Percentiles rank a stretch among this genome's conserved stretches.
Evolutionary conservation across 179 eudicot species (phyloP).

Genomic region (Beta macrorhiza): DNA sequence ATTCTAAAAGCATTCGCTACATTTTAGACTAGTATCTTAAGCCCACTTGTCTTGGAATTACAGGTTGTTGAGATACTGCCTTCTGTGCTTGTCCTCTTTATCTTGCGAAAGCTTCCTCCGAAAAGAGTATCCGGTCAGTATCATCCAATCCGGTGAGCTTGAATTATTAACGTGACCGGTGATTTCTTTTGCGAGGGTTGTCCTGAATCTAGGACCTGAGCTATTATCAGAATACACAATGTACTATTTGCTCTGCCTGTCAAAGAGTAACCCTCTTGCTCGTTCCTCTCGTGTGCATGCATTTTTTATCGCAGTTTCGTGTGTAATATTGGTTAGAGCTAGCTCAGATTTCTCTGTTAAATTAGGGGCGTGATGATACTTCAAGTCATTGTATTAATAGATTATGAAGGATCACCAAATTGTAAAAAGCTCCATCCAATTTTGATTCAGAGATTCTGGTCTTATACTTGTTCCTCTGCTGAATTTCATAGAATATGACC

Average conservation of each 20-base stretch:
- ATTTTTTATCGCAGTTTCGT: neutral
- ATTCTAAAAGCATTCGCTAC: neutral
- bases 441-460: conserved; percentile 2
- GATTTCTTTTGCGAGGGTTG: too few relatives aligned
- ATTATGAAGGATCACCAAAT: neutral
- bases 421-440: conserved; percentile 19
- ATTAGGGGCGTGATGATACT: conserved; percentile 12
- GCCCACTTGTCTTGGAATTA: conserved; percentile 15
- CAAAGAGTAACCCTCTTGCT: neutral
- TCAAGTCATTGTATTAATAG: neutral
- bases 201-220: neutral
- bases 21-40: neutral
- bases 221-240: neutral
- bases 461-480: neutral
- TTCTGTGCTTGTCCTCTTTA: conserved; percentile 82
- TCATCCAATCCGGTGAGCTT: conserved; percentile 56
- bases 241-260: neutral
- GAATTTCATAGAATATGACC: too few relatives aligned
- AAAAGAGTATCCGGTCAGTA: conserved; percentile 76
- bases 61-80: conserved; percentile 95
- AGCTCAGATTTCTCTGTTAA: conserved; percentile 7
- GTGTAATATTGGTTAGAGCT: conserved; percentile 22
- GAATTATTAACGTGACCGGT: neutral
- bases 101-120: conserved; percentile 83
- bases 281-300: conserved; percentile 1